Conservation (phyloP, 148 eudicot species). For the Talinum fruticosum region DNA sequence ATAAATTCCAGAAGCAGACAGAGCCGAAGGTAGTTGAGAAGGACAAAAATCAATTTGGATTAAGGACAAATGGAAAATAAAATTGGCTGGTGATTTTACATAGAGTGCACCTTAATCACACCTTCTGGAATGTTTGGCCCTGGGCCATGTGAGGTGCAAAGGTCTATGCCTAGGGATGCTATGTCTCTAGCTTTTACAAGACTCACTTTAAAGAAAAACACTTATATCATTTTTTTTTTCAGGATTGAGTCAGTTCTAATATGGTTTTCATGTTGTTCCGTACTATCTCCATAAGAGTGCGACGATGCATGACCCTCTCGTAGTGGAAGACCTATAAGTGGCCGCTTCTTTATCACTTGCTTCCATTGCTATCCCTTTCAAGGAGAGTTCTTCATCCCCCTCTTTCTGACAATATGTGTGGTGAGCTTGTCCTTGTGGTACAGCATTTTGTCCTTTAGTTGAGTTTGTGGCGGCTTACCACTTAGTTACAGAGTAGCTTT, state of each 20-base stretch:
- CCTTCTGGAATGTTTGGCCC: not conserved
- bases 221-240: no score
- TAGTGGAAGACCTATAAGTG: not conserved
- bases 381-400: not conserved
- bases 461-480: no score
- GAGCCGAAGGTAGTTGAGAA: no score
- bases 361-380: not conserved
- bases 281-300: not conserved
- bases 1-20: no score
- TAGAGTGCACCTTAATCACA: not conserved
- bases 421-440: no score
- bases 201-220: not conserved
- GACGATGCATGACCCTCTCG: not conserved
- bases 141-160: not conserved
- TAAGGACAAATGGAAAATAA: no score
- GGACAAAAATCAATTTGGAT: no score
- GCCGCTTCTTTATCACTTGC: not conserved
- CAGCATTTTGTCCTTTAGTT: no score
- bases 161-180: not conserved
- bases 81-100: no score
- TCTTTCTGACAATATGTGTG: not conserved
- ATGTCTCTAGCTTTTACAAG: not conserved
- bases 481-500: no score
- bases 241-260: not conserved
- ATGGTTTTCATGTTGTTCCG: not conserved